Conservation (phyloP, 2,329 filamentous ascomycete genomes). For the Aspergillus tanneri region DNA sequence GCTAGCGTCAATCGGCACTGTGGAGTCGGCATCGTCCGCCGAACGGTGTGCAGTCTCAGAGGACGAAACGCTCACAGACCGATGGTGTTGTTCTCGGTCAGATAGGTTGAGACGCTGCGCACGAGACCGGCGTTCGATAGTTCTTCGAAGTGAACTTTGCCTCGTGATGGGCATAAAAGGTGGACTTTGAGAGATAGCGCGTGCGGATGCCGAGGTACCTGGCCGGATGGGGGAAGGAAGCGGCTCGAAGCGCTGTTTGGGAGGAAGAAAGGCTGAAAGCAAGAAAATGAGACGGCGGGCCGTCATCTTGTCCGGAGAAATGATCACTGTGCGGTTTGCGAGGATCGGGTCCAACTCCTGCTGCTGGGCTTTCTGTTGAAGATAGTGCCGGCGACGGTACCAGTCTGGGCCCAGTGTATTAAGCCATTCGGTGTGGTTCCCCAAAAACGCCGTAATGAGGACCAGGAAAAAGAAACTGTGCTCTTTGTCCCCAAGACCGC, state of each 20-base stretch:
- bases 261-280: slow-evolving; percentile 57
- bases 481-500: slow-evolving; percentile 55
- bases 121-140: slow-evolving; percentile 53
- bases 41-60: slow-evolving; percentile 41
- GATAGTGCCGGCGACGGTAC: slow-evolving; percentile 53
- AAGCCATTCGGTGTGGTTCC: slow-evolving; percentile 61
- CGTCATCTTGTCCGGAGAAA: slow-evolving; percentile 60
- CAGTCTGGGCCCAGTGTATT: slow-evolving; percentile 55
- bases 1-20: slow-evolving; percentile 22
- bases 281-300: slow-evolving; percentile 59
- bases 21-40: slow-evolving; percentile 34
- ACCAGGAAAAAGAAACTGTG: slow-evolving; percentile 61
- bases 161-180: slow-evolving; percentile 51
- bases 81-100: slow-evolving; percentile 34
- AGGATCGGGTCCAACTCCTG: slow-evolving; percentile 50
- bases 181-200: slow-evolving; percentile 55
- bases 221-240: slow-evolving; percentile 41
- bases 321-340: slow-evolving; percentile 55
- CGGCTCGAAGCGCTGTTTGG: slow-evolving; percentile 43
- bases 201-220: slow-evolving; percentile 46
- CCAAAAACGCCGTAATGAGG: slow-evolving; percentile 59
- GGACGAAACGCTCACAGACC: slow-evolving; percentile 48
- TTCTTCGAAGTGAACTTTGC: slow-evolving; percentile 54
- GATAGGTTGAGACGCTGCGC: slow-evolving; percentile 45
- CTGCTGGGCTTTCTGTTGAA: slow-evolving; percentile 51